Evolutionary conservation across 2,329 filamentous ascomycete genomes (phyloP).

Genomic region (Huntiella savannae): DNA sequence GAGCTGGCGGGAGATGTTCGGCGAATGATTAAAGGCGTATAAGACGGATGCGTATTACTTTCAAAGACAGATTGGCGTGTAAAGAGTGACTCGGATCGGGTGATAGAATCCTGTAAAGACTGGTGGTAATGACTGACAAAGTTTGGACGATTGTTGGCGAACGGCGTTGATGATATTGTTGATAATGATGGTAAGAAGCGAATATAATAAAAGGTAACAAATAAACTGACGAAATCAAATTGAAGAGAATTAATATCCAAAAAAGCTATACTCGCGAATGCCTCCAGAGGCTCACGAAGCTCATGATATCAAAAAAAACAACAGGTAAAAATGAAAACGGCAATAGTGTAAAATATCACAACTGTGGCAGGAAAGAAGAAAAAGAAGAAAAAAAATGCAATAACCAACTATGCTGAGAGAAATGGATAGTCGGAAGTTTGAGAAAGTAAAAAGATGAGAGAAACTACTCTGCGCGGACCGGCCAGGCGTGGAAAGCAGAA

Average conservation of each 20-base stretch:
- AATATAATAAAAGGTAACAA: background rate
- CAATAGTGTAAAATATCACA: slow-evolving; percentile 10
- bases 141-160: background rate
- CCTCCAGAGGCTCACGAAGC: slow-evolving; percentile 3
- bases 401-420: background rate
- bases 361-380: slow-evolving; percentile 6
- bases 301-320: slow-evolving; percentile 1
- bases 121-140: too few species aligned
- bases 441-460: background rate
- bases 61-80: background rate
- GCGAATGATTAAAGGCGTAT: background rate
- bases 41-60: background rate
- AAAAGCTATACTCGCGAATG: background rate
- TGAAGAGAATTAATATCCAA: background rate
- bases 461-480: background rate
- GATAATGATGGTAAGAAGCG: background rate
- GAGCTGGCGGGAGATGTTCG: background rate
- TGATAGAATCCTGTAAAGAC: background rate
- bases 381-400: slow-evolving; percentile 7
- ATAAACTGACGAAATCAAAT: background rate
- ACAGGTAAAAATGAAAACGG: slow-evolving; percentile 2
- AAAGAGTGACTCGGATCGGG: background rate
- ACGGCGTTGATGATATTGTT: background rate
- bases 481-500: background rate
- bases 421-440: background rate